Evolutionary conservation across 2,329 filamentous ascomycete genomes (phyloP).

Genomic region (Cytospora chrysosperma): DNA sequence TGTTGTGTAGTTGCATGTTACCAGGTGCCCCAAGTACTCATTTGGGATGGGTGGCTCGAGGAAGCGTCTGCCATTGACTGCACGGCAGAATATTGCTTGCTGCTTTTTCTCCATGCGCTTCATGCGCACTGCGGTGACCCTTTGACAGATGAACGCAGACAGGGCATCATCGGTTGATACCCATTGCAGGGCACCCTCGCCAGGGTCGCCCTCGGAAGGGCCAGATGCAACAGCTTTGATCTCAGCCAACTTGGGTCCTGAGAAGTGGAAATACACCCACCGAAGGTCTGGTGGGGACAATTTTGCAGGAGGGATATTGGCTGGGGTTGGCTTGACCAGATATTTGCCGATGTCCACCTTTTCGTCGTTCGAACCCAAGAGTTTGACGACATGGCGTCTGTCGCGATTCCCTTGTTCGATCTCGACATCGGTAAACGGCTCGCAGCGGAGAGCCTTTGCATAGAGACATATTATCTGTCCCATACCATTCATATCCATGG

Average conservation of each 20-base stretch:
- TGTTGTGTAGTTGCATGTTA: constrained; percentile 8
- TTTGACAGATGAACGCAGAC: constrained; percentile 13
- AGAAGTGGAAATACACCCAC: constrained; percentile 25
- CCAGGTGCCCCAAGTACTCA: constrained; percentile 17
- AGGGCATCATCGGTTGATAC: constrained; percentile 20
- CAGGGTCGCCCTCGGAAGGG: not conserved
- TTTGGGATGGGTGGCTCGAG: not conserved
- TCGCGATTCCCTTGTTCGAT: constrained; percentile 17
- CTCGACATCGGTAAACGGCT: constrained; percentile 7
- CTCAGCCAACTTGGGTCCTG: not conserved
- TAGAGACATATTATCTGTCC: constrained; percentile 22
- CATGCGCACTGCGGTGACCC: constrained; percentile 12
- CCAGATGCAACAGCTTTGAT: constrained; percentile 14
- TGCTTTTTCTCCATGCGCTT: constrained; percentile 9
- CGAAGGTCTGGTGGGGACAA: not conserved
- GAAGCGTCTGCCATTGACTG: constrained; percentile 13
- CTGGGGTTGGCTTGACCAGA: not conserved
- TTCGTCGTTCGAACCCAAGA: constrained; percentile 7
- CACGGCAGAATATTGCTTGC: constrained; percentile 11
- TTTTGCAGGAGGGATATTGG: not conserved
- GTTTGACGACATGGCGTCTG: constrained; percentile 6
- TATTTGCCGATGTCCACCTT: constrained; percentile 10
- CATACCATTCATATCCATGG: constrained; percentile 29
- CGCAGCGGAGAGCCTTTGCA: constrained; percentile 9
- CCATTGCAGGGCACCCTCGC: not conserved